phyloP scores from a whole-genome alignment of 2,329 filamentous ascomycete genomes.

The Rhinocladiella mackenziei region DNA sequence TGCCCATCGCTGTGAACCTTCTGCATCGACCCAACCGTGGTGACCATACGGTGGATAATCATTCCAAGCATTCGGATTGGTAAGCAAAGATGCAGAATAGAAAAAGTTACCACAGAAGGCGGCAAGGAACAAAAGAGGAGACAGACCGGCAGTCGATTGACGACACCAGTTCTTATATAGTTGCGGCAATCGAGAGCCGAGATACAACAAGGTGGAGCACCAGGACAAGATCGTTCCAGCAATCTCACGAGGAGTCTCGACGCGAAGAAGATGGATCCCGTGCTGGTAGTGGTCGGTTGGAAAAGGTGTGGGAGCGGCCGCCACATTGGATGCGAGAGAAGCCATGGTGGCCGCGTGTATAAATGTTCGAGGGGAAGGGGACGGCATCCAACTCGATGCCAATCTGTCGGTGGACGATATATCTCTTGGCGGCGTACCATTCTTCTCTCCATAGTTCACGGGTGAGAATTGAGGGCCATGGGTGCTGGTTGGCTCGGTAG shows the following conservation, averaged over 20 bases:
- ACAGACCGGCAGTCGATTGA: constrained; percentile 61
- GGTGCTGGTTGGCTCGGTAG: constrained; percentile 11
- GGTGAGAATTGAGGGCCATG: constrained; percentile 22
- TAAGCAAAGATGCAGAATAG: constrained; percentile 59
- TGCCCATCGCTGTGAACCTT: constrained; percentile 51
- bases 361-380: constrained; percentile 42
- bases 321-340: constrained; percentile 42
- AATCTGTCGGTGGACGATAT: constrained; percentile 14
- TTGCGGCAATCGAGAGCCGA: constrained; percentile 59
- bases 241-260: constrained; percentile 37
- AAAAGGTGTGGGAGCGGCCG: constrained; percentile 34
- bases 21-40: constrained; percentile 56
- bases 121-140: constrained; percentile 60
- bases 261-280: constrained; percentile 29
- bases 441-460: constrained; percentile 29
- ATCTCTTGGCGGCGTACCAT: constrained; percentile 4
- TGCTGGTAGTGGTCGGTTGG: constrained; percentile 19
- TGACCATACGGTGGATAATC: constrained; percentile 54
- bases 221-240: constrained; percentile 53
- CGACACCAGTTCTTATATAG: constrained; percentile 62
- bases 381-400: constrained; percentile 24
- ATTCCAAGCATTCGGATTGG: constrained; percentile 61
- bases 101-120: constrained; percentile 66
- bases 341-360: constrained; percentile 45
- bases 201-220: constrained; percentile 55